Base-by-base conservation (phyloP, 169 alveolate species). In the Plasmodium fragile region DNA sequence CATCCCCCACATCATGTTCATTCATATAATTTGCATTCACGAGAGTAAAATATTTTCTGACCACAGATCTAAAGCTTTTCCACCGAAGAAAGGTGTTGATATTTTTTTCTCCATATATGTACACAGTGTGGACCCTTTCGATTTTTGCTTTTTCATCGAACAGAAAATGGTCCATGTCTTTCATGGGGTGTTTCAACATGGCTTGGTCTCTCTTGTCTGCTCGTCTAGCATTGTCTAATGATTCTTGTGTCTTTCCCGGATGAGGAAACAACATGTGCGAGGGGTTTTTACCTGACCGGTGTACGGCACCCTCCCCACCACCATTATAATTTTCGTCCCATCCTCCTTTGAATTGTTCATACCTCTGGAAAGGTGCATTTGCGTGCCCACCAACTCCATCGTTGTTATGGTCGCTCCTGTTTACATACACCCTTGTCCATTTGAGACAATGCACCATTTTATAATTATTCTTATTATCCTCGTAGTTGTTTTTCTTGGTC, bases 91-190 rank as follows among this genome's bases (percentile, higher is more conserved):
- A 89, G 2, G 89, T 78, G 52, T 89, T 79, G 45, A 89, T 89
- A 77, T 89, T 89, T 43, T 89, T 75, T 30, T 89, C 69, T 49
- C 94, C 94, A 78, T 89, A 89, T n/a, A 89, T 89, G 71, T 89
- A 89, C 22, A 89, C 45, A 0, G 94, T 89, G 28, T 89, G 94
- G 16, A 89, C 75, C 36, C 45, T 34, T 0, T 77, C 94, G 6
- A 89, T 70, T 36, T 89, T 59, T 36, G 22, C 73, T 77, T 89
- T 89, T 5, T 75, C 89, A 18, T 71, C 70, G 0, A n/a, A 18
- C 13, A 87, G 22, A 4, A 53, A 28, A 41, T 59, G 77, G 7
- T 87, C 89, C 18, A 87, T 70, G n/a, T 34, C 73, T 45, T 87
- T 77, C 39, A 78, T 34, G 6, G 81, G 70, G 28, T 87, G 80